phyloP scores from a whole-genome alignment of 2,329 filamentous ascomycete genomes.

The Torrubiella hemipterigena region DNA sequence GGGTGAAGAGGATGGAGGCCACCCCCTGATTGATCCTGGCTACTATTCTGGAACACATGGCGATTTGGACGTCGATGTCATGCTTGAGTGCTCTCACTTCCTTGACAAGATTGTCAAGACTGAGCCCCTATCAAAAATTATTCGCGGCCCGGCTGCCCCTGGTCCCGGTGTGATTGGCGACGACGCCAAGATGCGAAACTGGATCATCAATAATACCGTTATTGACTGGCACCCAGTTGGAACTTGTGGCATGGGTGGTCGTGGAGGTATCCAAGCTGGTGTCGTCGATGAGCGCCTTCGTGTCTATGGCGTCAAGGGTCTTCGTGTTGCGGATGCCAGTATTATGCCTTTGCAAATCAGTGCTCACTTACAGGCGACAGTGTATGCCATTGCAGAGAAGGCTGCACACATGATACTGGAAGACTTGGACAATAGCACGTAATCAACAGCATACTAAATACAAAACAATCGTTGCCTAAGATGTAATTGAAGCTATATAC shows the following conservation, averaged over 20 bases:
- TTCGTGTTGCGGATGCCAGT: background rate
- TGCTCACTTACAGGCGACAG: background rate
- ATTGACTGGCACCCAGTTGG: background rate
- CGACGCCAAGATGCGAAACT: background rate
- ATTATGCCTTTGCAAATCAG: background rate
- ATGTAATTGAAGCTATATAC: too few relatives aligned
- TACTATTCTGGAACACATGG: background rate
- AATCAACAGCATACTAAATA: conserved; percentile 70
- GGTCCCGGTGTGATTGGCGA: background rate
- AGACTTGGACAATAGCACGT: too few relatives aligned
- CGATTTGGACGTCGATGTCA: background rate
- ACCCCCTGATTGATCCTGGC: background rate
- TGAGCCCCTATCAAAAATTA: background rate
- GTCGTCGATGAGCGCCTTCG: background rate
- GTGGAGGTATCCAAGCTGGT: background rate
- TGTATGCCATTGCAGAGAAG: background rate
- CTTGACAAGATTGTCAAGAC: background rate
- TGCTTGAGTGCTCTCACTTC: background rate
- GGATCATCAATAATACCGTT: background rate
- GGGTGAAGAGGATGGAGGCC: background rate
- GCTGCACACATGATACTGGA: background rate
- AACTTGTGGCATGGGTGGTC: background rate
- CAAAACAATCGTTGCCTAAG: too few relatives aligned
- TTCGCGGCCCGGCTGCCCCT: background rate
- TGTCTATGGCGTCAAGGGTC: background rate